Evolutionary conservation across 1,284 basidiomycete genomes (phyloP), one percentile per base, ranked within the genome.

Genomic region (Puccinia hordei): DNA sequence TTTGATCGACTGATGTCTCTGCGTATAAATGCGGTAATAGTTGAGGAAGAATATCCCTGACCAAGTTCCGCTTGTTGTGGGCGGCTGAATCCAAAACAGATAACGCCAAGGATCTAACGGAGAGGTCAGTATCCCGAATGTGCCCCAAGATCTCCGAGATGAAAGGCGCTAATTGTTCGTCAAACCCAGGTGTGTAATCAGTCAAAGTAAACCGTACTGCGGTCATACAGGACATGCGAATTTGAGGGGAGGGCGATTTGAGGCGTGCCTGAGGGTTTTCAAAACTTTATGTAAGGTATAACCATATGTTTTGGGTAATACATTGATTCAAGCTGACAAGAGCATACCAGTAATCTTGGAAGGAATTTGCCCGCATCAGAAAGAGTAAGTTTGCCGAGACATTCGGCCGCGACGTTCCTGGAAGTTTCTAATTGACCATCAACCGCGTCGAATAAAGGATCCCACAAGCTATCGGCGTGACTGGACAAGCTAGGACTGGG

Each of bases 131-230:
- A 59, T 81, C 81, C 17, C 72, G 51, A 63, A 82, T 77, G 44
- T 76, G 71, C 10, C 35, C 44, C 73, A 81, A 72, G 51, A 77
- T 71, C 51, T 77, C 55, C 2, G 81, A 76, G 38, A 77, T 63
- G 49, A 49, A 78, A 19, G 71, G 75, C 44, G 55, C 69, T 44
- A 73, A 8, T 27, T 72, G 66, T 46, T 79, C 75, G 53, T 98
- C 95, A 84, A 94, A 95, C 0, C 91, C 88, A 38, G 90, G 89
- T 0, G 91, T 89, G 2, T 91, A 91, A 84, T 98, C 95, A 35
- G 92, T 93, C 83, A 99, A 95, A 0, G 95, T 97, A 85, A 98
- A 98, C 22, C 97, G 90, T 82, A 98, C 92, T 0, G 96, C 94
- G 6, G 95, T 93, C 12, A 97, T 91, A 66, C 97, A 95, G 2